These are phyloP conservation scores for Fusarium nurragi DNA, from an alignment of 2,329 filamentous ascomycete genomes.

Conservation along the genomic window DNA sequence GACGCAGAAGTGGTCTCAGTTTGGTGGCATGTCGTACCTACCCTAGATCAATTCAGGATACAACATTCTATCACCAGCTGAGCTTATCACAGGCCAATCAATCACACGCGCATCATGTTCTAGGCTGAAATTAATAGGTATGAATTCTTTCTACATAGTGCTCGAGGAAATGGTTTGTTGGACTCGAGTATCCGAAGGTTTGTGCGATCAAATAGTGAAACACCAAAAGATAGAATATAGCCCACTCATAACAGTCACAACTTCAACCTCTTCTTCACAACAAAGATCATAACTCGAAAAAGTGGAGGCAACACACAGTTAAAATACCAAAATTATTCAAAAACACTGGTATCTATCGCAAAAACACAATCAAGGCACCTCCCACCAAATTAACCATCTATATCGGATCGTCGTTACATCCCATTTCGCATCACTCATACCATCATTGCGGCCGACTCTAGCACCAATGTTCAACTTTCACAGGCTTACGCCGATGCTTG, in stretches of 20 bases:
- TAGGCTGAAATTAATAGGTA: neutral
- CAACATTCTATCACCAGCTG: constrained; percentile 9
- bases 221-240: neutral
- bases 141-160: too few species aligned
- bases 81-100: neutral
- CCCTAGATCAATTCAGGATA: constrained; percentile 25
- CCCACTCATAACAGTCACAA: rapidly evolving
- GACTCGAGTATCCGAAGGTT: neutral
- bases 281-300: neutral
- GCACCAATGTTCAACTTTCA: constrained; percentile 7
- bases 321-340: constrained; percentile 29
- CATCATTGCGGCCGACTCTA: constrained; percentile 35
- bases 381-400: constrained; percentile 31
- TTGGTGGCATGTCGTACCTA: constrained; percentile 33
- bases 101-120: constrained; percentile 2
- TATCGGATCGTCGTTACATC: constrained; percentile 36
- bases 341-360: constrained; percentile 35
- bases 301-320: constrained; percentile 19
- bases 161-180: too few species aligned
- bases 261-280: neutral
- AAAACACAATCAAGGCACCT: constrained; percentile 13
- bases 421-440: constrained; percentile 36
- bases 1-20: constrained; percentile 33
- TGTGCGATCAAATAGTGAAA: constrained; percentile 1
- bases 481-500: constrained; percentile 63